Base-by-base conservation (phyloP, 106 monocot genomes). In the Phalaenopsis aphrodite region DNA sequence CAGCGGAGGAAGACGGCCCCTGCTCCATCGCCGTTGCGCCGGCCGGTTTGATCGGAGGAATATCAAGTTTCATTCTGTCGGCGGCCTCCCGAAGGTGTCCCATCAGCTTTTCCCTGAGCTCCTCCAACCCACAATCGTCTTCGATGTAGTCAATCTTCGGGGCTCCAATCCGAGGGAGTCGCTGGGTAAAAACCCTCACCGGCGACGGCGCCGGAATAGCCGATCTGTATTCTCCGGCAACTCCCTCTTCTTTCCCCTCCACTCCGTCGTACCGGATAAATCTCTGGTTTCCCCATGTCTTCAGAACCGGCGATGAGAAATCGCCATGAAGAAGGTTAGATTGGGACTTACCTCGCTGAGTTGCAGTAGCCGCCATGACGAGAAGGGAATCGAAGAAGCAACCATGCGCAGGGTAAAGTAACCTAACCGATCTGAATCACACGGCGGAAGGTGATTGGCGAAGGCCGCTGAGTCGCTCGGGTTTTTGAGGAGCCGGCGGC, bases 31-130 rank as follows among this genome's bases (percentile, higher is more conserved):
- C 17, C 48, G 23, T 36, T 52, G 61, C 5, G 41, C 52, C 55
- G 18, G 74, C 3, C 15, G 74, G 15, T 7, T 15, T 8, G 18
- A 74, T 41, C 16, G n/a, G 19, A 8, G 43, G 16, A 7, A 74
- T 18, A 15, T 74, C 74, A 16, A 84, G 75, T 55, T 72, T 69
- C 48, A 86, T 77, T 41, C 61, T 55, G 75, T 72, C 81, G 55
- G 80, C 87, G 55, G 81, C 85, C 55, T 85, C 85, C 16, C 74
- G 82, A 58, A 80, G 85, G 38, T 84, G 88, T 39, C 42, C 78
- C 42, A 84, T 42, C 42, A 84, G 86, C 84, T 75, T 84, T 56
- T 69, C 79, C 48, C 71, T 14, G 14, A 81, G 68, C 71, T 76
- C 79, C 69, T 75, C 49, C 38, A 81, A 61, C 45, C 55, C 17